These are phyloP conservation scores for Hyphochytrium catenoides DNA, from an alignment of 352 stramenopile genomes.

Conservation along the genomic window DNA sequence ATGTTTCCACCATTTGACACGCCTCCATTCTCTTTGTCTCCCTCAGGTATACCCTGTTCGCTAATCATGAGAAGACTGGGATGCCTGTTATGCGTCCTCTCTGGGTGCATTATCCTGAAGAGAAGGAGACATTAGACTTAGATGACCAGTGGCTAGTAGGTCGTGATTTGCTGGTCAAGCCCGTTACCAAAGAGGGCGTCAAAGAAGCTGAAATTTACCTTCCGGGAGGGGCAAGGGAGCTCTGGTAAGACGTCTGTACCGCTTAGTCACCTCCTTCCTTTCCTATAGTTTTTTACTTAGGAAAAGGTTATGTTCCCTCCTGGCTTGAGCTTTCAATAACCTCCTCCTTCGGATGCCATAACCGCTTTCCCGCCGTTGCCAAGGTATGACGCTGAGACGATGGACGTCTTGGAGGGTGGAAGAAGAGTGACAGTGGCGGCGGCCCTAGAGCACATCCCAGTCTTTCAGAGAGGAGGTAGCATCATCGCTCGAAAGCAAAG, in stretches of 20 bases:
- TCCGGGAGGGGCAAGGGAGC: slow-evolving; percentile 24
- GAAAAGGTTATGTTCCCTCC: no score
- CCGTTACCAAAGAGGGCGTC: slow-evolving; percentile 64
- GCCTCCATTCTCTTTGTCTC: no score
- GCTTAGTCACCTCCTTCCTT: slow-evolving; percentile 13
- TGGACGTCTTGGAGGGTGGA: no score
- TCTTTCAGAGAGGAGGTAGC: slow-evolving; percentile 85
- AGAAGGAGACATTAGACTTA: slow-evolving; percentile 49
- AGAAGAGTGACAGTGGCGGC: slow-evolving; percentile 35
- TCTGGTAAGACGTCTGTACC: slow-evolving; percentile 77
- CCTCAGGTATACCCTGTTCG: slow-evolving; percentile 52
- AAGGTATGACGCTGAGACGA: slow-evolving; percentile 3
- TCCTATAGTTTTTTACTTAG: slow-evolving; percentile 1
- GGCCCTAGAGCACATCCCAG: slow-evolving; percentile 80
- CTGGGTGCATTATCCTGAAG: slow-evolving; percentile 82
- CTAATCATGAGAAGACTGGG: slow-evolving; percentile 21
- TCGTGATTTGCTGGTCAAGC: slow-evolving; percentile 81
- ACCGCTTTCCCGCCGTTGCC: neutral
- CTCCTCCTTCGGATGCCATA: slow-evolving; percentile 1
- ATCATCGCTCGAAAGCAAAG: slow-evolving; percentile 87
- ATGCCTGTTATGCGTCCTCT: slow-evolving; percentile 78
- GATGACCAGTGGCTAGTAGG: slow-evolving; percentile 89
- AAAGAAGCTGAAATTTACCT: slow-evolving; percentile 66
- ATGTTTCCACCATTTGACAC: neutral
- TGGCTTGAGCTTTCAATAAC: no score